Evolutionary conservation across 2,329 filamentous ascomycete genomes (phyloP), one percentile per base, ranked within the genome.

Genomic region (Colletotrichum tropicale): DNA sequence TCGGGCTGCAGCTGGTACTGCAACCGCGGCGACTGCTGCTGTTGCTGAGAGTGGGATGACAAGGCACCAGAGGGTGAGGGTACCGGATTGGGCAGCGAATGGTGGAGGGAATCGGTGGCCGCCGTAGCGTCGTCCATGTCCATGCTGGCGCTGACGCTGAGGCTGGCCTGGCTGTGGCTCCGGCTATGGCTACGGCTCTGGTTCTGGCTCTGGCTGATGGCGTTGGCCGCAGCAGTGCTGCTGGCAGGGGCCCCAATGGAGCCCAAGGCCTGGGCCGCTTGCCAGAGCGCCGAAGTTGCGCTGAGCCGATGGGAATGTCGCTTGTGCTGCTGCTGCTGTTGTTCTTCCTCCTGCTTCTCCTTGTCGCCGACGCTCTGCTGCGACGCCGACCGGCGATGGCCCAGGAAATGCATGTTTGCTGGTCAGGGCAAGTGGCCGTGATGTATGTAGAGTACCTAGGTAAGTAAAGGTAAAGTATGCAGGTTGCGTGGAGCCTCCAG

Each of bases 71-170:
- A 71, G 43, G 43, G 43, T 3, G 68, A 66, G 69, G 61, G 55
- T 36, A 18, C 64, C 48, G 64, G 60, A 68, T 76, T 74, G 74
- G 74, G 70, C 58, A 67, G 68, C 62, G 55, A 69, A n/a, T 70
- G 56, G 32, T n/a, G 48, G 43, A 62, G 32, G 30, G 58, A 36
- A 62, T 62, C 58, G 30, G 30, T 62, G 58, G 58, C 58, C 32
- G 58, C 30, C 21, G 69, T 48, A 83, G 82, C 32, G 32, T 58
- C 66, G 43, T 38, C 70, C 38, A 15, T 64, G 74, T 56, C 66
- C 56, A 15, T 66, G 64, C 38, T 72, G 77, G 74, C 71, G 79
- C 32, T 62, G 75, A 66, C 65, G 61, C 26, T 61, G 75, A 66
- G 61, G 61, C 26, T 38, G 58, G 73, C 78, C 65, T 77, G 78